Base-by-base conservation (phyloP, 2,329 filamentous ascomycete species). In the Fusarium graminum region DNA sequence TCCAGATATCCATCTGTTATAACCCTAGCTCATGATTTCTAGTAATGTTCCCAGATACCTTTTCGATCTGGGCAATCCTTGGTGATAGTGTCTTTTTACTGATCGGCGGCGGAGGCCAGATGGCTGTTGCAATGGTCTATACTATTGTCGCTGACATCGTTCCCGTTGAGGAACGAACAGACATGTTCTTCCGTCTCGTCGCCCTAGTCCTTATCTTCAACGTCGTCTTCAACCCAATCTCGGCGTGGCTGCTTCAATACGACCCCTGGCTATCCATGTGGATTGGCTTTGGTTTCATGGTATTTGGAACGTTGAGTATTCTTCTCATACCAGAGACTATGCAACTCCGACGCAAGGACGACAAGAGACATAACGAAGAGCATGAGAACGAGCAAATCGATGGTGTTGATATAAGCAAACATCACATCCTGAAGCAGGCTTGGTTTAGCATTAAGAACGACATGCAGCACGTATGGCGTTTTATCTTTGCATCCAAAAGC, bases 141-240 rank as follows among this genome's bases (percentile, higher is more conserved):
- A 84, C 82, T 9, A 75, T 80, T 36, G 57, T 83, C 13, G 77
- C 79, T n/a, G 82, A 84, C 52, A 78, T 81, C 2, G 71, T 79
- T 0, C 79, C 80, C 1, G 71, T 78, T 1, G 74, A 70, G 1
- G 74, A 77, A 43, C 61, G 80, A 46, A 80, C 82, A 7, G 74
- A 75, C 10, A 72, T 77, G 30, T 83, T 81, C 64, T 82, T 80
- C 64, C 75, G 74, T n/a, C 49, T 83, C 5, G 63, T 68, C 4
- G 77, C 81, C 9, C 57, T 76, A 2, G 77, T 75, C 12, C 72
- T 83, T 4, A 60, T 76, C 30, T 74, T 81, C n/a, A 75, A 77
- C 30, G 74, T 82, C 7, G 45, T 80, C 8, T 69, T 79, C 6
- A 79, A 76, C 6, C 81, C 81, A 0, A 57, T 83, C 6, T 76